phyloP scores from a whole-genome alignment of 2,329 filamentous ascomycete species.

The Lachnellula occidentalis region DNA sequence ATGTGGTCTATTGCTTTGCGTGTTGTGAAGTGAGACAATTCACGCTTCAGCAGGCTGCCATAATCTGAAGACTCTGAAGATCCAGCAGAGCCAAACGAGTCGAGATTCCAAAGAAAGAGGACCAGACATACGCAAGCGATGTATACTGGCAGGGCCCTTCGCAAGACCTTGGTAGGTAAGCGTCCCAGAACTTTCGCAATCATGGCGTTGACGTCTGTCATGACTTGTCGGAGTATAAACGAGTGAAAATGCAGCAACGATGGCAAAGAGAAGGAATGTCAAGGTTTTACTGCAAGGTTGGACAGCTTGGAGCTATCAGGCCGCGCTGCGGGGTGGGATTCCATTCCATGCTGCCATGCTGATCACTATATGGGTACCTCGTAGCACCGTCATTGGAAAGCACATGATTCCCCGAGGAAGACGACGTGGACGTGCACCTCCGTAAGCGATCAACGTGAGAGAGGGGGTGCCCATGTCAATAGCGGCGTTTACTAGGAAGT shows the following conservation, averaged over 20 bases:
- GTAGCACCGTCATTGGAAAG: neutral
- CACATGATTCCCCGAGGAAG: neutral
- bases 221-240: neutral
- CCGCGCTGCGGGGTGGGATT: neutral
- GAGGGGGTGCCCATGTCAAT: neutral
- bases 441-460: no score
- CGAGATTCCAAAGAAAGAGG: slow-evolving; percentile 6
- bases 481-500: neutral
- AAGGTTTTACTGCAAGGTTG: neutral
- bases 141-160: slow-evolving; percentile 7
- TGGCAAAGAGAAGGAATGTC: neutral
- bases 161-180: slow-evolving; percentile 3
- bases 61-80: neutral
- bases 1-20: slow-evolving; percentile 33
- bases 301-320: neutral
- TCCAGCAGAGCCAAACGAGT: neutral
- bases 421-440: neutral
- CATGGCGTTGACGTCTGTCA: slow-evolving; percentile 4
- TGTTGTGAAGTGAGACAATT: neutral
- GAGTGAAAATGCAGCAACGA: neutral
- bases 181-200: slow-evolving; percentile 2
- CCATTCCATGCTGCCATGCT: neutral
- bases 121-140: slow-evolving; percentile 6
- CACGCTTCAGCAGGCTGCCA: neutral
- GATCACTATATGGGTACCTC: neutral